These are phyloP conservation scores for Globisporangium takayamanum DNA, from an alignment of 352 stramenopile genomes.

Conservation along the genomic window DNA sequence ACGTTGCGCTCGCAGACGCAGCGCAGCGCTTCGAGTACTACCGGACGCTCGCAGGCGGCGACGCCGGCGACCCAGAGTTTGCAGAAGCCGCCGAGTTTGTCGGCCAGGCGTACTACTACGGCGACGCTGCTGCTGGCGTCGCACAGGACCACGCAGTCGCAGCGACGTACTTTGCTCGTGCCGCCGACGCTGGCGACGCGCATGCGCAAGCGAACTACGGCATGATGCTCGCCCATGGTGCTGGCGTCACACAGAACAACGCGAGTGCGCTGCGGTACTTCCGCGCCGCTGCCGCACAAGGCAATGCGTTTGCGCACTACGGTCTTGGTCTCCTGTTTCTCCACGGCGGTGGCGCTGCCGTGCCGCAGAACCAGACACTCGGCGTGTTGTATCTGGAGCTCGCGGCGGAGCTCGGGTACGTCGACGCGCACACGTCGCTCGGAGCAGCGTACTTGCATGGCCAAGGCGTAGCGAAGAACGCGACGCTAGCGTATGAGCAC, in stretches of 20 bases:
- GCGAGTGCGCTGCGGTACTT: constrained; percentile 58
- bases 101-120: constrained; percentile 69
- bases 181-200: constrained; percentile 56
- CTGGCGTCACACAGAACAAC: constrained; percentile 53
- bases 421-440: constrained; percentile 65
- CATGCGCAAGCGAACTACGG: constrained; percentile 64
- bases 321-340: constrained; percentile 62
- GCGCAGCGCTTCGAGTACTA: constrained; percentile 61
- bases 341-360: constrained; percentile 25
- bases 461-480: constrained; percentile 38
- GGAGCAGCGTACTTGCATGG: constrained; percentile 61
- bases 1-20: constrained; percentile 25
- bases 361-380: constrained; percentile 51
- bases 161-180: constrained; percentile 54
- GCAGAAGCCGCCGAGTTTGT: constrained; percentile 52
- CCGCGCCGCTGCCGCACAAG: constrained; percentile 39
- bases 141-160: constrained; percentile 38
- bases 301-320: constrained; percentile 57
- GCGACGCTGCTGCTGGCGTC: constrained; percentile 51
- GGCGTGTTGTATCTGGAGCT: constrained; percentile 58
- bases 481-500: constrained; percentile 45
- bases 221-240: constrained; percentile 63
- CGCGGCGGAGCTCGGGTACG: constrained; percentile 46
- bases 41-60: constrained; percentile 36
- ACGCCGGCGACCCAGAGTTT: constrained; percentile 56